Percentiles rank a stretch among this genome's conserved stretches.
Evolutionary conservation across 345 rosid species (phyloP).

Genomic region (Eucalyptus victrix): DNA sequence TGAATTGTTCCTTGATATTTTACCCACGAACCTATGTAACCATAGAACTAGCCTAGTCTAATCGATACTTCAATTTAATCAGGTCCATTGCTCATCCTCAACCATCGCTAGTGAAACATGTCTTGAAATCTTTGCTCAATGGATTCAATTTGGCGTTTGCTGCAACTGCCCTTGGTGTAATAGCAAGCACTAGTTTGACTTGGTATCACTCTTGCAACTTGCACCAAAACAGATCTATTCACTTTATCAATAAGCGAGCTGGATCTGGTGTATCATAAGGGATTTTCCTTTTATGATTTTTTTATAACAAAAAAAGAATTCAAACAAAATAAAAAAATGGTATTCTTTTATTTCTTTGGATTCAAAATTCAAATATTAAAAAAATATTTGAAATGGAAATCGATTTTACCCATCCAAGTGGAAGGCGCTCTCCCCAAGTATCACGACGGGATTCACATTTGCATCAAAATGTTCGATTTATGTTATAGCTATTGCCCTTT

Average conservation of each 20-base stretch:
- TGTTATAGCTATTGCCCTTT: not conserved
- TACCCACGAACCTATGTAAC: not conserved
- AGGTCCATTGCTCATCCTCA: not conserved
- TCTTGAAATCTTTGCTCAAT: not conserved
- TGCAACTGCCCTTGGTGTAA: not conserved
- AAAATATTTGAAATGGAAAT: too few species aligned
- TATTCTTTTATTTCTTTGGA: too few species aligned
- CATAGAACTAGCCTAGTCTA: not conserved
- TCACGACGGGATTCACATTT: too few species aligned
- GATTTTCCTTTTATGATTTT: too few species aligned
- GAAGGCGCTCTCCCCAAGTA: not conserved
- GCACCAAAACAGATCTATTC: fast-evolving
- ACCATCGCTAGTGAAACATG: not conserved
- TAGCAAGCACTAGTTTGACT: fast-evolving
- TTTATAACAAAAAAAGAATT: too few species aligned
- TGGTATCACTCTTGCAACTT: fast-evolving
- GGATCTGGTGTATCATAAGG: fast-evolving
- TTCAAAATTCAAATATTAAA: too few species aligned
- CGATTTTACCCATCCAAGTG: not conserved
- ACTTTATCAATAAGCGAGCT: too few species aligned
- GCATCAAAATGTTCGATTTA: not conserved
- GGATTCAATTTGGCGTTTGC: fast-evolving
- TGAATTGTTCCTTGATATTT: not conserved
- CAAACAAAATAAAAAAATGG: too few species aligned
- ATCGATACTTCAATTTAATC: not conserved